These are phyloP conservation scores for Oidium heveae DNA, from an alignment of 2,329 filamentous ascomycete genomes.

Conservation along the genomic window DNA sequence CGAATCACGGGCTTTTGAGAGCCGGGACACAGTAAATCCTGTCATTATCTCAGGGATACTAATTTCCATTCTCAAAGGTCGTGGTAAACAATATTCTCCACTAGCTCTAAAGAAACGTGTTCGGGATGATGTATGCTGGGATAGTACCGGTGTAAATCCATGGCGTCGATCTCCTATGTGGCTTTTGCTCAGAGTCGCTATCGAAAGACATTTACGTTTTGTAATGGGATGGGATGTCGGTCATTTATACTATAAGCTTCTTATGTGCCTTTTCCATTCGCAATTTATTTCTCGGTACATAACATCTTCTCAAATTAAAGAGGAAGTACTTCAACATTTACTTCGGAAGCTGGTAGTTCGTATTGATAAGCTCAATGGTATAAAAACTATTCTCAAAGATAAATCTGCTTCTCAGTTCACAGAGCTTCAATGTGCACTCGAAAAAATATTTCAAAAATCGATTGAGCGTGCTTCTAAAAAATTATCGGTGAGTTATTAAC, in stretches of 20 bases:
- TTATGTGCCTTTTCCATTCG: constrained; percentile 24
- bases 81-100: constrained; percentile 19
- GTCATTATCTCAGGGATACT: constrained; percentile 32
- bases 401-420: neutral
- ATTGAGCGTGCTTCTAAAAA: neutral
- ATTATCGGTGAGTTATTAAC: neutral
- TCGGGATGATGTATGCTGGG: constrained; percentile 29
- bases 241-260: constrained; percentile 27
- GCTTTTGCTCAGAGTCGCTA: constrained; percentile 32
- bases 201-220: constrained; percentile 25
- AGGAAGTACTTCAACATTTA: neutral
- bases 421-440: neutral
- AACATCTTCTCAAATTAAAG: neutral
- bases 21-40: constrained; percentile 30
- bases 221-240: constrained; percentile 17
- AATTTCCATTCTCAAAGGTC: constrained; percentile 30
- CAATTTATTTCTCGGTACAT: constrained; percentile 16
- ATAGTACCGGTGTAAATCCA: constrained; percentile 20
- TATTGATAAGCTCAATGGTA: neutral
- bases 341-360: neutral
- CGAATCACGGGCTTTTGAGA: constrained; percentile 22
- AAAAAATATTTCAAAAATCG: neutral
- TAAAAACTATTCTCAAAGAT: neutral
- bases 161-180: constrained; percentile 39
- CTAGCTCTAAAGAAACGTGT: constrained; percentile 27